phyloP scores from a whole-genome alignment of 106 monocot species.

The Dioscorea alata region DNA sequence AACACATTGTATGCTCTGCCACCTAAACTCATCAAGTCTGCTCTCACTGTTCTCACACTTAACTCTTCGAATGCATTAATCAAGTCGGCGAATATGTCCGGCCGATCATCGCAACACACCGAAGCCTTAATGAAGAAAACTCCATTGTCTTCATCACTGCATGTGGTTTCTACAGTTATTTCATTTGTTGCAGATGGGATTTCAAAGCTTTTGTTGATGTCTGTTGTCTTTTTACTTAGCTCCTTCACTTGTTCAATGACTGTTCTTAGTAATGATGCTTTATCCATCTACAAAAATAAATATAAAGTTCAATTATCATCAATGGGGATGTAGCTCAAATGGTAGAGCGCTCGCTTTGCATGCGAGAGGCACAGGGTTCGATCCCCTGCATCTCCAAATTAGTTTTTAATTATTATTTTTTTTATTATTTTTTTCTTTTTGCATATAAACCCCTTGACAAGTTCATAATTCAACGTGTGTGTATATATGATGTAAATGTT shows the following conservation, averaged over 20 bases:
- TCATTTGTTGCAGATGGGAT: slow-evolving; percentile 28
- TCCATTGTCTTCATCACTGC: neutral
- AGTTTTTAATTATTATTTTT: slow-evolving; percentile 3
- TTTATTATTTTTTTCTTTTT: too few species aligned
- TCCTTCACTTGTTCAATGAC: slow-evolving; percentile 42
- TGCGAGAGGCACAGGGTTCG: slow-evolving; percentile 99
- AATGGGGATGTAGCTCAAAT: slow-evolving; percentile 4
- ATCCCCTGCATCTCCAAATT: slow-evolving; percentile 95
- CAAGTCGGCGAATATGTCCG: slow-evolving; percentile 29
- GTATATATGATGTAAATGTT: too few species aligned
- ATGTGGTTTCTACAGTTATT: slow-evolving; percentile 20
- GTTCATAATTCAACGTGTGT: too few species aligned
- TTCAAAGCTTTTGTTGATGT: slow-evolving; percentile 6
- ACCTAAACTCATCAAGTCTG: slow-evolving; percentile 26
- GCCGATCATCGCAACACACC: slow-evolving; percentile 45
- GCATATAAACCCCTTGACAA: too few species aligned
- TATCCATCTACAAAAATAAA: slow-evolving; percentile 37
- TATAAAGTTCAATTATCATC: neutral
- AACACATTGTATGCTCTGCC: slow-evolving; percentile 34
- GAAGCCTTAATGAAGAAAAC: slow-evolving; percentile 27
- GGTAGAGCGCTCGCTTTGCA: slow-evolving; percentile 99
- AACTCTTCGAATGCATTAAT: slow-evolving; percentile 19
- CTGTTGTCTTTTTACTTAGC: slow-evolving; percentile 18
- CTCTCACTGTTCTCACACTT: slow-evolving; percentile 17
- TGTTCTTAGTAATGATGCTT: slow-evolving; percentile 31